Conservation (phyloP, 1,284 basidiomycete genomes). For the Calocybe gambosa region DNA sequence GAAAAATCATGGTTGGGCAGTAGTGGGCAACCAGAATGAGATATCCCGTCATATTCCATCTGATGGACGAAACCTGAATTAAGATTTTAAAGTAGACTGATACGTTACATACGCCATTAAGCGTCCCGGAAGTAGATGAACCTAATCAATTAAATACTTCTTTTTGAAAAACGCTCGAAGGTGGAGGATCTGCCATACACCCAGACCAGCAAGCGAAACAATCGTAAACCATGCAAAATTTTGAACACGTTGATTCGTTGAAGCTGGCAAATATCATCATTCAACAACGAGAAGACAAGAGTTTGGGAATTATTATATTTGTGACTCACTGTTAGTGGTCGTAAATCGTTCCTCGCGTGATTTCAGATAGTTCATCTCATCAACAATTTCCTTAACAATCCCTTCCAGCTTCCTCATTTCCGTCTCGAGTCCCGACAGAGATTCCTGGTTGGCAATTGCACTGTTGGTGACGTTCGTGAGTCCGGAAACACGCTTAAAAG, state of each 20-base stretch:
- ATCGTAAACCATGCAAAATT: slow-evolving; percentile 91
- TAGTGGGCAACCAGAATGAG: no score
- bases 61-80: background rate
- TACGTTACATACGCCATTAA: slow-evolving; percentile 7
- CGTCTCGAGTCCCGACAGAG: slow-evolving; percentile 90
- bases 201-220: slow-evolving; percentile 74
- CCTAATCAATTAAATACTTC: slow-evolving; percentile 92
- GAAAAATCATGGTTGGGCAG: no score
- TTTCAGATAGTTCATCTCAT: slow-evolving; percentile 93
- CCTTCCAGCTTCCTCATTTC: slow-evolving; percentile 98
- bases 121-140: background rate
- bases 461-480: slow-evolving; percentile 36
- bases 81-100: slow-evolving; percentile 2
- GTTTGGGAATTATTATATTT: slow-evolving; percentile 5
- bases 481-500: background rate
- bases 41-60: no score
- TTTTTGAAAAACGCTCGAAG: slow-evolving; percentile 92
- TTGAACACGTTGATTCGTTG: slow-evolving; percentile 88
- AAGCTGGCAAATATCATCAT: slow-evolving; percentile 49
- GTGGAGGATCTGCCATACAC: slow-evolving; percentile 93
- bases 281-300: no score
- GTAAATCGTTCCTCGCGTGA: slow-evolving; percentile 84
- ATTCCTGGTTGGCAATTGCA: slow-evolving; percentile 98
- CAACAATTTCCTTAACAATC: slow-evolving; percentile 88
- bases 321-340: slow-evolving; percentile 78